Percentiles rank a stretch among this genome's conserved stretches.
Evolutionary conservation across 2,329 filamentous ascomycete species (phyloP).

Genomic region (Phaeosphaeriaceae sp.): DNA sequence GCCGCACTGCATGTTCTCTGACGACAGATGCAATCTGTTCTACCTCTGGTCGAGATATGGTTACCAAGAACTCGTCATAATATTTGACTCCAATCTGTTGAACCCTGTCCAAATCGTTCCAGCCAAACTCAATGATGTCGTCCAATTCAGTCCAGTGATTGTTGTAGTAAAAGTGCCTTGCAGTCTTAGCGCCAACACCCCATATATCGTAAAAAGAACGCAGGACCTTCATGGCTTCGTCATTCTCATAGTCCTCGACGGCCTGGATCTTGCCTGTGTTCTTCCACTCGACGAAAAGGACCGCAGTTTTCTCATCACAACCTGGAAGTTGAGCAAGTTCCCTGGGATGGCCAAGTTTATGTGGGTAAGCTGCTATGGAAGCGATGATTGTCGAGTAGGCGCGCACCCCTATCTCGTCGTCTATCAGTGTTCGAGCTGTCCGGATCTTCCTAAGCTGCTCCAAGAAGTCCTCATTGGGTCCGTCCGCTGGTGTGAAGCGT

Average conservation of each 20-base stretch:
- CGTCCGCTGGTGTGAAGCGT: slow-evolving; percentile 71
- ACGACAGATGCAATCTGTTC: slow-evolving; percentile 71
- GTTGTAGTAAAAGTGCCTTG: slow-evolving; percentile 78
- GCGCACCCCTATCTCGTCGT: slow-evolving; percentile 79
- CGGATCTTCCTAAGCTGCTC: slow-evolving; percentile 76
- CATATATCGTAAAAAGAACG: slow-evolving; percentile 82
- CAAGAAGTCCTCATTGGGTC: slow-evolving; percentile 80
- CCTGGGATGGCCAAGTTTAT: slow-evolving; percentile 54
- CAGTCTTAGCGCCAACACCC: slow-evolving; percentile 87
- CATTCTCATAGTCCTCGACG: slow-evolving; percentile 67
- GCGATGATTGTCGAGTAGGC: slow-evolving; percentile 91
- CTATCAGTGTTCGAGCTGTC: slow-evolving; percentile 71
- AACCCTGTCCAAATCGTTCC: slow-evolving; percentile 74
- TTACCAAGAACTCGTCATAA: slow-evolving; percentile 81
- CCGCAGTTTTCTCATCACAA: slow-evolving; percentile 80
- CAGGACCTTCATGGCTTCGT: slow-evolving; percentile 70
- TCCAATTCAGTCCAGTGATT: slow-evolving; percentile 83
- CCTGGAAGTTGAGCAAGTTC: slow-evolving; percentile 69
- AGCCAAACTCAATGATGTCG: slow-evolving; percentile 84
- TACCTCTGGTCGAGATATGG: slow-evolving; percentile 76
- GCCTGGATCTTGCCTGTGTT: slow-evolving; percentile 68
- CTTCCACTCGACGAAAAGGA: slow-evolving; percentile 79
- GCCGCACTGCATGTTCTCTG: slow-evolving; percentile 68
- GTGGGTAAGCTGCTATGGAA: slow-evolving; percentile 80
- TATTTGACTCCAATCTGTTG: slow-evolving; percentile 96